These are phyloP conservation scores for Cymodocea nodosa DNA, from an alignment of 116 monocot genomes.

Conservation along the genomic window DNA sequence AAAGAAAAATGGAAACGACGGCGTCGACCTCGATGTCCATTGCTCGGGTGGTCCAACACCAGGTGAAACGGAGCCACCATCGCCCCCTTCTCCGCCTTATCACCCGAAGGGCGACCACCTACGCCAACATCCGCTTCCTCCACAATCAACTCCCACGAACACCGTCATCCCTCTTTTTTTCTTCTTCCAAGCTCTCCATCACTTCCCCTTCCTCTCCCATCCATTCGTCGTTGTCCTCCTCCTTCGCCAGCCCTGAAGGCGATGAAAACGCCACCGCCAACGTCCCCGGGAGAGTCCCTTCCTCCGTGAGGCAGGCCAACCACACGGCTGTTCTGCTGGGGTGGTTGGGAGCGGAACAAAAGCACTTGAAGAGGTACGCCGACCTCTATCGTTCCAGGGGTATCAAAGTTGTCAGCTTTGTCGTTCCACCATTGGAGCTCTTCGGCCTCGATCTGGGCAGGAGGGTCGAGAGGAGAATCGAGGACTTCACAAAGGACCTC, in stretches of 20 bases:
- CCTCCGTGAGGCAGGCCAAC: slow-evolving; percentile 9
- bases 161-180: background rate
- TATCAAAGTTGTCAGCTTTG: slow-evolving; percentile 49
- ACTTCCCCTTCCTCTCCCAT: background rate
- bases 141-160: background rate
- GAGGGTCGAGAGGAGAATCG: slow-evolving; percentile 50
- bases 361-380: slow-evolving; percentile 75
- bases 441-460: slow-evolving; percentile 55
- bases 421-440: slow-evolving; percentile 43
- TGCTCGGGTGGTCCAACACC: too few relatives aligned
- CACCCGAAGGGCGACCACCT: too few relatives aligned
- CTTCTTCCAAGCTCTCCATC: background rate
- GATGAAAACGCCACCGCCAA: background rate
- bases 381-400: slow-evolving; percentile 61
- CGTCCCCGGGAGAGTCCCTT: slow-evolving; percentile 2
- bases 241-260: background rate
- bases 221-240: background rate
- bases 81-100: too few relatives aligned
- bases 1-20: too few relatives aligned
- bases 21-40: too few relatives aligned
- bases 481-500: slow-evolving; percentile 36
- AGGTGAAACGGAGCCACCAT: too few relatives aligned
- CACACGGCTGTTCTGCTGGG: slow-evolving; percentile 77
- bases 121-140: background rate
- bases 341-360: slow-evolving; percentile 82